Percentiles rank a stretch among this genome's conserved stretches.
Conservation (phyloP, 306 rosid species). For the Corylus avellana region DNA sequence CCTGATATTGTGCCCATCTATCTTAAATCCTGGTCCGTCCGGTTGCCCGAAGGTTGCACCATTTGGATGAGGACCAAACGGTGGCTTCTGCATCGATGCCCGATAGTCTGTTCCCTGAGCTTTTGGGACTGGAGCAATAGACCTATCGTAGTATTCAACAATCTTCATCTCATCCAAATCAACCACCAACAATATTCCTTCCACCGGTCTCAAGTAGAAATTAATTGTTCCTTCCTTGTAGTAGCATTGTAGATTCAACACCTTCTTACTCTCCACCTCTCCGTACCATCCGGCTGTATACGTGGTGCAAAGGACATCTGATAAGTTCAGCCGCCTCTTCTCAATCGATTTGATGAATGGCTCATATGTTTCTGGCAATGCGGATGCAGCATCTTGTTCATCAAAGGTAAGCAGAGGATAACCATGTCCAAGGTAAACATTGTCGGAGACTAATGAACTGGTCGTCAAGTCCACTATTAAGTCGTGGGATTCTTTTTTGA, state of each 20-base stretch:
- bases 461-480: neutral
- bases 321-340: slow-evolving; percentile 35
- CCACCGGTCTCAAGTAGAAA: slow-evolving; percentile 38
- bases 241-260: slow-evolving; percentile 23
- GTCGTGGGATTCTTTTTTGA: neutral
- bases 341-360: slow-evolving; percentile 30
- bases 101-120: slow-evolving; percentile 36
- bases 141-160: slow-evolving; percentile 30
- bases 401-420: neutral
- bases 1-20: slow-evolving; percentile 36
- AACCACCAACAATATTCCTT: slow-evolving; percentile 39
- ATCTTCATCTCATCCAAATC: slow-evolving; percentile 43
- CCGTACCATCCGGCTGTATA: slow-evolving; percentile 45
- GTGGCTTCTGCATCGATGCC: slow-evolving; percentile 30
- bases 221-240: slow-evolving; percentile 34
- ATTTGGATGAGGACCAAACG: slow-evolving; percentile 27
- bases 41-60: slow-evolving; percentile 25
- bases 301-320: slow-evolving; percentile 31
- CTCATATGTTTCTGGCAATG: slow-evolving; percentile 23
- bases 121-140: slow-evolving; percentile 30
- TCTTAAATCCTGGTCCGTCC: slow-evolving; percentile 35
- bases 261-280: slow-evolving; percentile 14
- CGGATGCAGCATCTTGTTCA: slow-evolving; percentile 18
- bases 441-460: neutral
- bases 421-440: neutral